phyloP scores from a whole-genome alignment of 1,139 yeast species.

The Diutina ranongensis region DNA sequence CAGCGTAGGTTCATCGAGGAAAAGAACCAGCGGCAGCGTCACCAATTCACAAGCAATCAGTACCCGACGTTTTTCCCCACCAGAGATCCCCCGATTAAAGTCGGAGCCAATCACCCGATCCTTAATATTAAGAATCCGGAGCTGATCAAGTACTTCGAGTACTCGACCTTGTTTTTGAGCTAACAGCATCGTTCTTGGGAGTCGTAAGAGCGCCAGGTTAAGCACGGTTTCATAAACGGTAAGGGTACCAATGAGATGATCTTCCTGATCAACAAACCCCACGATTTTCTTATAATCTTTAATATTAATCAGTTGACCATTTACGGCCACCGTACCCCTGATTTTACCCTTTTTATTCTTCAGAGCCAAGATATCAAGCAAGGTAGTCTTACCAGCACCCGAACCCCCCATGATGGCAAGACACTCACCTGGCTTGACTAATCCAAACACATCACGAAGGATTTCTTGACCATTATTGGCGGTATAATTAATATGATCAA shows the following conservation, averaged over 20 bases:
- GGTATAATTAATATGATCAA: constrained; percentile 56
- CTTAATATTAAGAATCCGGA: constrained; percentile 71
- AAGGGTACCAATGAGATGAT: constrained; percentile 77
- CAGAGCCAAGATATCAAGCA: constrained; percentile 19
- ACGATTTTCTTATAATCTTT: constrained; percentile 51
- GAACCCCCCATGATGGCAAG: constrained; percentile 6
- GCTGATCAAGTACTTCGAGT: constrained; percentile 71
- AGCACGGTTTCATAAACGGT: constrained; percentile 93
- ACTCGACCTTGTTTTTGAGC: constrained; percentile 71
- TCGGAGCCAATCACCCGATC: constrained; percentile 86
- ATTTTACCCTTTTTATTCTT: constrained; percentile 70
- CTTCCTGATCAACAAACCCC: constrained; percentile 98
- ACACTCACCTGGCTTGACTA: constrained; percentile 78
- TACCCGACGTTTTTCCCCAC: constrained; percentile 85
- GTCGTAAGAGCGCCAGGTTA: constrained; percentile 78
- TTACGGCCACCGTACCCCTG: constrained; percentile 56
- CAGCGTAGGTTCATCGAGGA: constrained; percentile 86
- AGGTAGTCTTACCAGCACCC: constrained; percentile 5
- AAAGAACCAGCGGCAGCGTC: constrained; percentile 71
- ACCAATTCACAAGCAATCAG: constrained; percentile 86
- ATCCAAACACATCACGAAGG: constrained; percentile 55
- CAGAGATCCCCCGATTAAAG: constrained; percentile 85
- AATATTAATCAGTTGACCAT: constrained; percentile 42
- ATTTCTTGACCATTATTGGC: constrained; percentile 42
- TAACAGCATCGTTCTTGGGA: constrained; percentile 70